Evolutionary conservation across 2,329 filamentous ascomycete genomes (phyloP).

Genomic region (Trichoderma koningiopsis): DNA sequence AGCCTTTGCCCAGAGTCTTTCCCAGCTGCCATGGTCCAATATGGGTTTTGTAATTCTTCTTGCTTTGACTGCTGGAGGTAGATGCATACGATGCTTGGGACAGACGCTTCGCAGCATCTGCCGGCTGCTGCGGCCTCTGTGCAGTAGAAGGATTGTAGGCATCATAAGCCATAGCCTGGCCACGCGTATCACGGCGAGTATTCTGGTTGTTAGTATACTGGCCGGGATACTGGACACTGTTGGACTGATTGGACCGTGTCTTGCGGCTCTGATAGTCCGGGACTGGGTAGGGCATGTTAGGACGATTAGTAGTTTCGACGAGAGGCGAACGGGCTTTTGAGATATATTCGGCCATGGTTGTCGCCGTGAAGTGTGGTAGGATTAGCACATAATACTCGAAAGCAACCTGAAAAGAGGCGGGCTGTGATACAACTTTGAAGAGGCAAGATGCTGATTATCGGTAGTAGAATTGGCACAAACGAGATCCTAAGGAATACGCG

Average conservation of each 20-base stretch:
- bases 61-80: constrained; percentile 44
- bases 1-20: constrained; percentile 84
- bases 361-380: constrained; percentile 29
- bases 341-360: constrained; percentile 38
- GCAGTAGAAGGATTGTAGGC: constrained; percentile 32
- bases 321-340: constrained; percentile 45
- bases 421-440: not conserved
- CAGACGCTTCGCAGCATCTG: constrained; percentile 42
- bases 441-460: constrained; percentile 18
- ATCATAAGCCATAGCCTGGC: constrained; percentile 20
- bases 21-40: constrained; percentile 95
- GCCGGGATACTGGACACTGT: constrained; percentile 20
- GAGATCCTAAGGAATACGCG: constrained; percentile 11
- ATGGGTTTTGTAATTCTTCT: constrained; percentile 63
- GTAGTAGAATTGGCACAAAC: constrained; percentile 20
- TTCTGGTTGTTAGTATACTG: constrained; percentile 22
- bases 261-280: constrained; percentile 37
- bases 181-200: constrained; percentile 1
- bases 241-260: constrained; percentile 34
- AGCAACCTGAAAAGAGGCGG: constrained; percentile 19
- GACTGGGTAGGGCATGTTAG: constrained; percentile 45
- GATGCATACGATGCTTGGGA: constrained; percentile 48
- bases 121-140: constrained; percentile 36
- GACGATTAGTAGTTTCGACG: constrained; percentile 50
- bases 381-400: constrained; percentile 43